These are phyloP conservation scores for Colletotrichum lindemuthianum DNA, from an alignment of 2,329 filamentous ascomycete species.

Conservation along the genomic window DNA sequence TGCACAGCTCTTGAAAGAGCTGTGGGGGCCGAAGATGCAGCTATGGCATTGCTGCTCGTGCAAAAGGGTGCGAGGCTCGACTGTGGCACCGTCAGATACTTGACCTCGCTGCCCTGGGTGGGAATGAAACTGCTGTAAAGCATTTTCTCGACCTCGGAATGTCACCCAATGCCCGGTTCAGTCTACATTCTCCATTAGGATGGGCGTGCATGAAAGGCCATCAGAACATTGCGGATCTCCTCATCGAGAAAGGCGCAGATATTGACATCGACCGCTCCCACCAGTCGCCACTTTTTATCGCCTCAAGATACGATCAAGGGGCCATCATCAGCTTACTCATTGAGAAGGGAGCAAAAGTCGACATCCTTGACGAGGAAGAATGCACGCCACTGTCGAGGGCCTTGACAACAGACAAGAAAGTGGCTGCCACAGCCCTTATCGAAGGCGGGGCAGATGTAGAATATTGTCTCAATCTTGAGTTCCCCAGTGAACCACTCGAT, in stretches of 20 bases:
- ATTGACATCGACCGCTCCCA: not conserved
- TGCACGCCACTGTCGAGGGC: too few relatives aligned
- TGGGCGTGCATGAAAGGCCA: not conserved
- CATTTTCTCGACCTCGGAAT: too few relatives aligned
- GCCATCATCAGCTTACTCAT: not conserved
- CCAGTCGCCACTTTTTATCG: not conserved
- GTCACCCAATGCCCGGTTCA: too few relatives aligned
- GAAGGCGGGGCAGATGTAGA: too few relatives aligned
- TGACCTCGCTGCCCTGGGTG: too few relatives aligned
- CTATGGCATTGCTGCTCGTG: not conserved
- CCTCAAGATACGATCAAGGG: not conserved
- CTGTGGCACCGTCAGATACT: too few relatives aligned
- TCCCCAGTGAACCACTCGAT: too few relatives aligned
- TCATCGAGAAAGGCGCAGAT: not conserved
- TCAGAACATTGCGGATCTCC: not conserved
- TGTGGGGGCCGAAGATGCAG: not conserved
- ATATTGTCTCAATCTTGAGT: too few relatives aligned
- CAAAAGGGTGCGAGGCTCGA: not conserved
- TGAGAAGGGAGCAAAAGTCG: not conserved
- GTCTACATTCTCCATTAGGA: not conserved
- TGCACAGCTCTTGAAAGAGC: not conserved
- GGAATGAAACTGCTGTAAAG: not conserved
- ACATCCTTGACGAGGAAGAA: too few relatives aligned
- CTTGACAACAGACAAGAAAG: too few relatives aligned
- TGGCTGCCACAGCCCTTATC: too few relatives aligned